Evolutionary conservation across 2,329 filamentous ascomycete species (phyloP).

Genomic region (Talaromyces sp.): DNA sequence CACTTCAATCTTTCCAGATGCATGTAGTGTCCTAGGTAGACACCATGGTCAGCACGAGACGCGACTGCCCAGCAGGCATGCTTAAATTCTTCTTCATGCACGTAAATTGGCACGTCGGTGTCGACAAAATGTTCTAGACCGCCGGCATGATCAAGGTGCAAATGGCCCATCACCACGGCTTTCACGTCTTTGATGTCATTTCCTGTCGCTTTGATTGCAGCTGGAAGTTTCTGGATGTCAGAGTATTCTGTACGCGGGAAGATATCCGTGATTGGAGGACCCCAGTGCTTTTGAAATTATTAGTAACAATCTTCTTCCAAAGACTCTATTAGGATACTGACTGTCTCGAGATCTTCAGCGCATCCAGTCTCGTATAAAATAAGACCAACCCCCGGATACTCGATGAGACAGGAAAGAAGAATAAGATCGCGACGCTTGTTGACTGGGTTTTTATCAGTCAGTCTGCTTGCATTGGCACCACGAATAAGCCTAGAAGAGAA

Average conservation of each 20-base stretch:
- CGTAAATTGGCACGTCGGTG: constrained; percentile 49
- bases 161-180: constrained; percentile 50
- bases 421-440: constrained; percentile 48
- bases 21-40: constrained; percentile 44
- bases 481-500: constrained; percentile 41
- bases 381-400: constrained; percentile 48
- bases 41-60: constrained; percentile 44
- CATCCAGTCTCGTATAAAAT: constrained; percentile 53
- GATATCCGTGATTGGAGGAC: constrained; percentile 39
- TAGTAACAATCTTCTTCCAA: background rate
- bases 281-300: constrained; percentile 26
- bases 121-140: constrained; percentile 50
- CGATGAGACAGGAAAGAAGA: constrained; percentile 48
- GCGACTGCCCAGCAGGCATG: constrained; percentile 50
- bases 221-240: constrained; percentile 36
- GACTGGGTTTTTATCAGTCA: constrained; percentile 39
- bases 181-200: constrained; percentile 52
- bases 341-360: constrained; percentile 45
- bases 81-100: constrained; percentile 53
- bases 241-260: constrained; percentile 42
- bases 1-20: constrained; percentile 44
- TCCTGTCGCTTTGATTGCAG: constrained; percentile 41
- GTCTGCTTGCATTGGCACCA: constrained; percentile 43
- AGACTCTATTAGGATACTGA: constrained; percentile 20
- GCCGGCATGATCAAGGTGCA: constrained; percentile 54